phyloP scores from a whole-genome alignment of 2,329 filamentous ascomycete species.

The Fusarium illudens region DNA sequence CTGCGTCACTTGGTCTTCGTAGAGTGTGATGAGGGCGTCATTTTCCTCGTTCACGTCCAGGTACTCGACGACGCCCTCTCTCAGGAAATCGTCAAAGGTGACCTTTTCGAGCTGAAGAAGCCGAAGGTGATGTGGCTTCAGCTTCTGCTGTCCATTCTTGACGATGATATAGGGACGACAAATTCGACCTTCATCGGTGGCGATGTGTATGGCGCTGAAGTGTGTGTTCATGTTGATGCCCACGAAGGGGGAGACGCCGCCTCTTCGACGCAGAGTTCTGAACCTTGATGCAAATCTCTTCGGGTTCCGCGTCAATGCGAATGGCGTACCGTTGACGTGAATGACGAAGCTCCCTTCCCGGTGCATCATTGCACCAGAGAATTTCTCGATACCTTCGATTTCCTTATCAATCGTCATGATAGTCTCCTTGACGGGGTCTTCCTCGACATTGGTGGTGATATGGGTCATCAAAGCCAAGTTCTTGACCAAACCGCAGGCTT shows the following conservation, averaged over 20 bases:
- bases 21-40: constrained; percentile 90
- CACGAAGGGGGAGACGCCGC: constrained; percentile 93
- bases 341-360: constrained; percentile 85
- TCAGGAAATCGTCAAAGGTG: constrained; percentile 93
- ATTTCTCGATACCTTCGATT: constrained; percentile 76
- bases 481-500: constrained; percentile 97
- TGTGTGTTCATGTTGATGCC: constrained; percentile 97
- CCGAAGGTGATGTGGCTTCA: constrained; percentile 80
- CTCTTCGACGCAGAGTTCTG: constrained; percentile 85
- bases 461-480: constrained; percentile 99
- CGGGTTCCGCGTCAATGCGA: constrained; percentile 85
- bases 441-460: constrained; percentile 96
- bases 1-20: constrained; percentile 82
- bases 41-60: constrained; percentile 99
- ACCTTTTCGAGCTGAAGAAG: constrained; percentile 83
- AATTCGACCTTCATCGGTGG: constrained; percentile 95
- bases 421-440: constrained; percentile 86
- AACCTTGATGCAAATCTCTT: constrained; percentile 88
- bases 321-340: constrained; percentile 93
- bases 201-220: constrained; percentile 90
- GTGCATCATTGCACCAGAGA: constrained; percentile 85
- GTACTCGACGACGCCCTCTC: constrained; percentile 91
- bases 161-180: constrained; percentile 96
- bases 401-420: constrained; percentile 88
- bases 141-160: constrained; percentile 83